A percentile compares a stretch with the other conserved stretches of the same genome.
Conservation (phyloP, 495 filamentous ascomycete species). For the Daldinia caldariorum region DNA sequence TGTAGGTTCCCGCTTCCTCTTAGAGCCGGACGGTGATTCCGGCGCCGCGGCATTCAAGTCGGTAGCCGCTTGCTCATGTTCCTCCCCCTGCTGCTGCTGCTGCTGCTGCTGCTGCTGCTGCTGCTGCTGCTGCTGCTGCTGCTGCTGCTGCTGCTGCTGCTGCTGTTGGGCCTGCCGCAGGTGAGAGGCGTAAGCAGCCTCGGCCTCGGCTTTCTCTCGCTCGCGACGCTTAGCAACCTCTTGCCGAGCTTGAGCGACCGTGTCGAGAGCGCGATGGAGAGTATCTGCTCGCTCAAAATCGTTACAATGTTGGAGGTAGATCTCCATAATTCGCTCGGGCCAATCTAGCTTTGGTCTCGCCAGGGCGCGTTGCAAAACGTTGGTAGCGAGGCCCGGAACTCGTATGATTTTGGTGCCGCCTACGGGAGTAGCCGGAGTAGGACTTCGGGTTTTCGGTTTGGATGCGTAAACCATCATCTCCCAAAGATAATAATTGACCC, state of each 20-base stretch:
- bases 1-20: slow-evolving; percentile 73
- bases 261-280: slow-evolving; percentile 73
- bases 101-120: slow-evolving; percentile 42
- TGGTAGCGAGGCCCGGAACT: slow-evolving; percentile 71
- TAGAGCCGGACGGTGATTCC: slow-evolving; percentile 55
- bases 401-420: slow-evolving; percentile 46
- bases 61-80: slow-evolving; percentile 49
- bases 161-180: slow-evolving; percentile 52
- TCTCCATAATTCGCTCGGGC: slow-evolving; percentile 88
- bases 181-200: slow-evolving; percentile 55
- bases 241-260: slow-evolving; percentile 71
- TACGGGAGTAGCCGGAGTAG: slow-evolving; percentile 53
- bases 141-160: background rate
- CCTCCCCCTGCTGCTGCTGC: too few species aligned
- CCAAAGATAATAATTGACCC: slow-evolving; percentile 90
- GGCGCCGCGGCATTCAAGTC: slow-evolving; percentile 34
- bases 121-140: slow-evolving; percentile 39
- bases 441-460: slow-evolving; percentile 54
- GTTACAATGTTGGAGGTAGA: slow-evolving; percentile 84
- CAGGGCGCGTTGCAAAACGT: slow-evolving; percentile 77
- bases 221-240: slow-evolving; percentile 71
- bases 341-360: slow-evolving; percentile 78
- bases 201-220: slow-evolving; percentile 68
- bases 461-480: slow-evolving; percentile 72
- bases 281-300: slow-evolving; percentile 82